Conservation (phyloP, 225 moss, liverwort and hornwort species). For the Sphagnum contortum region DNA sequence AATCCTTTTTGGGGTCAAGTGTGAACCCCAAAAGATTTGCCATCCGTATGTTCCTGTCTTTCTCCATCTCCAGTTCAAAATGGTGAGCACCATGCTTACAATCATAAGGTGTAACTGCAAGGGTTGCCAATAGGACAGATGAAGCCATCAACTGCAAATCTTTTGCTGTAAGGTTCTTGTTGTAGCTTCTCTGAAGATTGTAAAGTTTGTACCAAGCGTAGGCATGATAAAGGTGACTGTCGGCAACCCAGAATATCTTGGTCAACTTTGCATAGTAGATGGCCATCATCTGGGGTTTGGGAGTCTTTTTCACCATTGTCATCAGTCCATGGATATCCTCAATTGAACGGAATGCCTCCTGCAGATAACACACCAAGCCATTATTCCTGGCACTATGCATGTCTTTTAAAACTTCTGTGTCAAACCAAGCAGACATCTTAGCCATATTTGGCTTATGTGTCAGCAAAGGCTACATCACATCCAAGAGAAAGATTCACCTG, state of each 20-base stretch:
- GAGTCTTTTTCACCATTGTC: constrained; percentile 94
- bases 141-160: constrained; percentile 98
- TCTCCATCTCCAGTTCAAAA: constrained; percentile 95
- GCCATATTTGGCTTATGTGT: neutral
- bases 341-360: constrained; percentile 97
- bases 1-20: constrained; percentile 82
- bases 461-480: neutral
- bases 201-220: constrained; percentile 98
- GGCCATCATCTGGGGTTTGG: constrained; percentile 98
- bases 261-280: constrained; percentile 95
- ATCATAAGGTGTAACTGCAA: constrained; percentile 85
- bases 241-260: constrained; percentile 94
- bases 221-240: constrained; percentile 78
- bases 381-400: neutral
- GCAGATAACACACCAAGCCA: constrained; percentile 3
- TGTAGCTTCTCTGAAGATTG: constrained; percentile 89
- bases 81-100: constrained; percentile 96
- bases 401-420: neutral
- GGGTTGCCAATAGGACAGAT: constrained; percentile 82
- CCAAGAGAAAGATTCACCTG: constrained; percentile 39
- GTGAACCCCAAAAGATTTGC: constrained; percentile 92
- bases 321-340: constrained; percentile 98
- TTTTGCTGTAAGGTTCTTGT: constrained; percentile 88
- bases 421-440: neutral
- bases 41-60: constrained; percentile 89